A percentile compares a stretch with the other conserved stretches of the same genome.
phyloP scores from a whole-genome alignment of 2,329 filamentous ascomycete genomes.

The Cadophora sp. region DNA sequence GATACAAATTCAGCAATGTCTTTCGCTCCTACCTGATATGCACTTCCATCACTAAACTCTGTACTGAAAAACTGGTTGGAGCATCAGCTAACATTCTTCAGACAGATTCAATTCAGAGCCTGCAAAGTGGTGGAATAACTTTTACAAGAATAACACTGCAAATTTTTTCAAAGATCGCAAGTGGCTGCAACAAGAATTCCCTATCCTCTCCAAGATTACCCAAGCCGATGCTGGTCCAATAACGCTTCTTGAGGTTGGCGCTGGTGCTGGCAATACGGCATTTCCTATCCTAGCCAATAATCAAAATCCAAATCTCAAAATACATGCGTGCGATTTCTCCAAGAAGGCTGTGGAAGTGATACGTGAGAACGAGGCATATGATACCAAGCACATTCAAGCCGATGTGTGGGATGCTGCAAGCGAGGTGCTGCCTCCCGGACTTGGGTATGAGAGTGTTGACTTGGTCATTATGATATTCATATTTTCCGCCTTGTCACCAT shows the following conservation, averaged over 20 bases:
- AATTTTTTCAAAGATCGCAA: conserved; percentile 99
- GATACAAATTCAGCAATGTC: conserved; percentile 62
- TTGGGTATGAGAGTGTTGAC: conserved; percentile 83
- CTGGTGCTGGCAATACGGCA: conserved; percentile 94
- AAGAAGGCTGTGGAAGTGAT: conserved; percentile 95
- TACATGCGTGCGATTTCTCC: conserved; percentile 96
- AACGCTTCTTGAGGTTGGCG: conserved; percentile 87
- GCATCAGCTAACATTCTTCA: conserved; percentile 52
- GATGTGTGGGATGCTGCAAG: conserved; percentile 94
- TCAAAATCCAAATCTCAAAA: conserved; percentile 78
- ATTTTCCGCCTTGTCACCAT: conserved; percentile 87
- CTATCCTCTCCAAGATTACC: conserved; percentile 80
- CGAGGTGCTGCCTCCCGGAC: conserved; percentile 74
- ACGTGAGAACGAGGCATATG: conserved; percentile 78
- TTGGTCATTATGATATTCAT: conserved; percentile 96
- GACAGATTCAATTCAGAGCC: conserved; percentile 87
- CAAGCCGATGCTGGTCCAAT: conserved; percentile 71
- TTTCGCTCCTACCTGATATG: conserved; percentile 77
- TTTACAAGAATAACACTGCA: conserved; percentile 96
- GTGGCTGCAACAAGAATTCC: conserved; percentile 96
- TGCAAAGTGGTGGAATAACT: conserved; percentile 96
- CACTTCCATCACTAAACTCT: conserved; percentile 32
- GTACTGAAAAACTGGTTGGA: conserved; percentile 21
- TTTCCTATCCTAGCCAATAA: conserved; percentile 89
- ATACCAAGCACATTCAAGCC: conserved; percentile 74